These are phyloP conservation scores for Clonostachys rhizophaga DNA, from an alignment of 2,329 filamentous ascomycete species.

Conservation along the genomic window DNA sequence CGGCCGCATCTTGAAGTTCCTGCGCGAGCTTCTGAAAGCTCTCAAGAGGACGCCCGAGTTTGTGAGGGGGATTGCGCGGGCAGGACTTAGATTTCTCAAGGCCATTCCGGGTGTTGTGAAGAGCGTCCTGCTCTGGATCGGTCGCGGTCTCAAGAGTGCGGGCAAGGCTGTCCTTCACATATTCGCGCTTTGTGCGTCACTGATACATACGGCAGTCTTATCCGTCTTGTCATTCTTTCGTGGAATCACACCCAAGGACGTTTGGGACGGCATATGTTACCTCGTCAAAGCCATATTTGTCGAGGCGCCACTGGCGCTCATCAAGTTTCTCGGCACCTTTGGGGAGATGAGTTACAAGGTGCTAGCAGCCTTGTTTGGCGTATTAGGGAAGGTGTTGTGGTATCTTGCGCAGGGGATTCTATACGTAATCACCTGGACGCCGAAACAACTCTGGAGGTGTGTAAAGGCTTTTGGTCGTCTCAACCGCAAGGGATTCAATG, in stretches of 20 bases:
- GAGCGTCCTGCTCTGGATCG: not conserved
- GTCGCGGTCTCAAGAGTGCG: not conserved
- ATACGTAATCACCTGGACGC: conserved; percentile 24
- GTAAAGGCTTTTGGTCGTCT: conserved; percentile 18
- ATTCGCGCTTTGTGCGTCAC: not conserved
- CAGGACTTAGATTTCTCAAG: not conserved
- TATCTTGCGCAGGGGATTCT: conserved; percentile 8
- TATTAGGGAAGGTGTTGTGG: conserved; percentile 10
- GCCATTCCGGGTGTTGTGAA: not conserved
- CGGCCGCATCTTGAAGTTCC: too few species aligned
- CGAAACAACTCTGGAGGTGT: conserved; percentile 22
- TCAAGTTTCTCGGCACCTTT: conserved; percentile 11
- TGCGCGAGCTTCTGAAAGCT: not conserved
- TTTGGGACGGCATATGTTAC: conserved; percentile 25
- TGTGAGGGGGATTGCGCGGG: not conserved
- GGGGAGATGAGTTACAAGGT: conserved; percentile 15
- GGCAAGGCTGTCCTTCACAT: not conserved
- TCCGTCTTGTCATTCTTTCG: conserved; percentile 26
- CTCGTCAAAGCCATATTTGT: conserved; percentile 23
- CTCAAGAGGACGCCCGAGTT: not conserved
- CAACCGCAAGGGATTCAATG: conserved; percentile 11
- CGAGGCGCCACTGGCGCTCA: conserved; percentile 16
- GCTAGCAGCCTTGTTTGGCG: conserved; percentile 21
- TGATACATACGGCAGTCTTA: conserved; percentile 24
- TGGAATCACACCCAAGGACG: conserved; percentile 28